These are phyloP conservation scores for Scheffersomyces illinoinensis DNA, from an alignment of 1,139 yeast genomes.

Conservation along the genomic window DNA sequence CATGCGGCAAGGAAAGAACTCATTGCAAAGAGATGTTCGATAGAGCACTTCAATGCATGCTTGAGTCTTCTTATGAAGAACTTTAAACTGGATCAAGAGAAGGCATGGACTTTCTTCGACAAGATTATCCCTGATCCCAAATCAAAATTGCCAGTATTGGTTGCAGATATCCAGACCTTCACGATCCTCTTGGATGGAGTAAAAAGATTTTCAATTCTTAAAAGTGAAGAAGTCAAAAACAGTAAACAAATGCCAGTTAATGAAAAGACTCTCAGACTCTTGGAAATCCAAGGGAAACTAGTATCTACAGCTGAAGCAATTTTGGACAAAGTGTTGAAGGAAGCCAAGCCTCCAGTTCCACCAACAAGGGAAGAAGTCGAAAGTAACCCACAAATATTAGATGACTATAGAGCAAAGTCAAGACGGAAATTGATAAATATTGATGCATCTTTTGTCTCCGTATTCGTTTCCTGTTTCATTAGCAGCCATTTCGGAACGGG, in stretches of 20 bases:
- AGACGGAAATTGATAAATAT: constrained; percentile 24
- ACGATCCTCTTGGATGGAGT: constrained; percentile 44
- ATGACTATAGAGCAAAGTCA: constrained; percentile 18
- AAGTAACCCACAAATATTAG: constrained; percentile 20
- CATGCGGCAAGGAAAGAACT: not conserved
- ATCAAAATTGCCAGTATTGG: constrained; percentile 14
- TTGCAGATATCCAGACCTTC: constrained; percentile 40
- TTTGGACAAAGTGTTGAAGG: constrained; percentile 25
- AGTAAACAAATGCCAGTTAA: constrained; percentile 16
- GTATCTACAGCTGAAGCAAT: constrained; percentile 30
- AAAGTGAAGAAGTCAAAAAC: constrained; percentile 17
- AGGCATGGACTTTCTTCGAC: constrained; percentile 45
- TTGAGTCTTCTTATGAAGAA: constrained; percentile 37
- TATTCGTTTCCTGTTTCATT: constrained; percentile 32
- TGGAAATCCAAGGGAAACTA: constrained; percentile 30
- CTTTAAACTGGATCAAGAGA: constrained; percentile 30
- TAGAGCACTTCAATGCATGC: constrained; percentile 41
- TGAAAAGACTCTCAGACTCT: constrained; percentile 23
- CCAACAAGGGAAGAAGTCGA: constrained; percentile 29
- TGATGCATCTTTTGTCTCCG: constrained; percentile 32
- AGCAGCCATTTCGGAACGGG: constrained; percentile 32
- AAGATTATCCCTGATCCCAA: constrained; percentile 21
- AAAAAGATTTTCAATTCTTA: constrained; percentile 21
- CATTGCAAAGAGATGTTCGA: constrained; percentile 14
- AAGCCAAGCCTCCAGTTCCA: constrained; percentile 37